Base-by-base conservation (phyloP, 192 early-diverging fungal species). In the Backusella luteola region DNA sequence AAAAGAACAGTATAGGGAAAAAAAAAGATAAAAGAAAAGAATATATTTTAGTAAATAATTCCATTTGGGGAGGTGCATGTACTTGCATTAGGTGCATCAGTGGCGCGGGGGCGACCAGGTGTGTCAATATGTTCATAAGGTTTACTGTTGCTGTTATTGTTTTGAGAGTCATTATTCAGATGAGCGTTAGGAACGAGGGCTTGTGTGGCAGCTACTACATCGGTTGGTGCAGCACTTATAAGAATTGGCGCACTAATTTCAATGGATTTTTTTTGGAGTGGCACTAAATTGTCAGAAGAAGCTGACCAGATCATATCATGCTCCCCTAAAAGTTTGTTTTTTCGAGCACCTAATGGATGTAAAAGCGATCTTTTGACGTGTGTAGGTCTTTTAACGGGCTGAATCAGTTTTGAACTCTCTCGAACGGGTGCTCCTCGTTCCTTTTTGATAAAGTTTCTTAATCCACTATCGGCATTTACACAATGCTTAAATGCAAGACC, bases 401-500 rank as follows among this genome's bases (percentile, higher is more conserved):
- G 70, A 21, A 71, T 49, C 5, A 71, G 38, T 32, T 67, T n/a
- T 23, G 82, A 75, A 66, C 72, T 76, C 35, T 69, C 74, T 35
- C 76, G 67, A 8, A 35, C 34, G 2, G 71, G 56, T 77, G 82
- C 34, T 74, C 52, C 42, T 76, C 71, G 36, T 67, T 53, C 73
- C 73, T 77, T 32, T 66, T 69, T 34, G 69, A 70, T 19, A 36
- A 36, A 71, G 26, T 36, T n/a, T 71, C 41, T 71, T 71, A 83
- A 59, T 35, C 82, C 82, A 67, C 78, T 83, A 34, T 83, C 52
- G 14, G 78, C 75, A 34, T 75, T 39, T 15, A 77, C 71, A 52
- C 82, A 83, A 63, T 83, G 73, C n/a, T 67, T 42, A 69, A 79
- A 83, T 36, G 82, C 82, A n/a, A 63, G 76, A 19, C 39, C 81